Conservation (phyloP, 1,284 basidiomycete genomes). For the Schizopora paradoxa region DNA sequence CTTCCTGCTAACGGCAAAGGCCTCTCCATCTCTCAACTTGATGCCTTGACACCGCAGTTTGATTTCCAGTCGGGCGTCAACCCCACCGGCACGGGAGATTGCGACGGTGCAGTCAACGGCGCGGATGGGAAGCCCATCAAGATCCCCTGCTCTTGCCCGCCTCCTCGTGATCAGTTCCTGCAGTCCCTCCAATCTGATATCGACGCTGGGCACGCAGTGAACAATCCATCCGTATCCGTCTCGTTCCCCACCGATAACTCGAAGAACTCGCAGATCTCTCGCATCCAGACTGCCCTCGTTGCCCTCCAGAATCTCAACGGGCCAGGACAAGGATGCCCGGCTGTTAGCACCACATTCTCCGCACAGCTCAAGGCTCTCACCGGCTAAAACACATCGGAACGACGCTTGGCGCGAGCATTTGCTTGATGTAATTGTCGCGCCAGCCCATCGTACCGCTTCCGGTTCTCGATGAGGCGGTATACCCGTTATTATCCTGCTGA, state of each 20-base stretch:
- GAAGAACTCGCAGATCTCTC: constrained; percentile 16
- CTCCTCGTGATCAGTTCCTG: constrained; percentile 30
- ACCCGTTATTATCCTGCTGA: constrained; percentile 2
- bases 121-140: constrained; percentile 27
- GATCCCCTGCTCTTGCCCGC: constrained; percentile 32
- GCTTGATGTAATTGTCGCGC: constrained; percentile 3
- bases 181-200: constrained; percentile 22
- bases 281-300: constrained; percentile 22
- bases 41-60: constrained; percentile 16
- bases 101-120: constrained; percentile 26
- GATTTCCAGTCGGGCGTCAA: constrained; percentile 19
- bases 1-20: background rate
- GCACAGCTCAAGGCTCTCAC: constrained; percentile 31
- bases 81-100: constrained; percentile 24
- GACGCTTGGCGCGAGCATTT: background rate
- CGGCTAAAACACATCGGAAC: constrained; percentile 6
- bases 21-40: constrained; percentile 12
- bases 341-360: constrained; percentile 32
- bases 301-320: constrained; percentile 38
- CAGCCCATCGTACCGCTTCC: background rate
- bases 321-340: constrained; percentile 35
- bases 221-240: constrained; percentile 26
- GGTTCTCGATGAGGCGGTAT: background rate
- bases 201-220: constrained; percentile 24
- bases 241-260: constrained; percentile 24